phyloP scores from a whole-genome alignment of 345 rosid genomes.

The Odontarrhena argentea region DNA sequence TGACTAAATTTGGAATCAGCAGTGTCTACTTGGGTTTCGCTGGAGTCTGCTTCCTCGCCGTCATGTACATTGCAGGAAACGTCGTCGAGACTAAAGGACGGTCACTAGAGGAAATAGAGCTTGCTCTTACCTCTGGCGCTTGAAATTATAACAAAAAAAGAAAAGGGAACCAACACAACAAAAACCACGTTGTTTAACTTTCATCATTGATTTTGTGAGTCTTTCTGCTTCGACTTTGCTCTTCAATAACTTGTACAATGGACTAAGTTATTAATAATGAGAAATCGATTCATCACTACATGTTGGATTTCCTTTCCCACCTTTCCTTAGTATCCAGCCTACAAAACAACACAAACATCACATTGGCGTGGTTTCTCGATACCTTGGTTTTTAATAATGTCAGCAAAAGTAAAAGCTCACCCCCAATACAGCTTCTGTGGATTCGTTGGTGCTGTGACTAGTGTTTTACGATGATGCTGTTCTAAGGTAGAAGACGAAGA shows the following conservation, averaged over 20 bases:
- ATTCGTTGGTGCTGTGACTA: conserved; percentile 42
- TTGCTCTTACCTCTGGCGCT: conserved; percentile 56
- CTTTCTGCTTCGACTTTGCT: conserved; percentile 17
- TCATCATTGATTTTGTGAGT: conserved; percentile 23
- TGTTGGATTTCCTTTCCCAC: conserved; percentile 80
- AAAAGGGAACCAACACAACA: background rate
- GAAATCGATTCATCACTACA: conserved; percentile 45
- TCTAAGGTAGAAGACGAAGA: conserved; percentile 27
- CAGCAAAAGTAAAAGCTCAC: conserved; percentile 35
- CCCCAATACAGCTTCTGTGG: conserved; percentile 74
- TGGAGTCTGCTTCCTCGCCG: conserved; percentile 73
- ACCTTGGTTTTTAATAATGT: background rate
- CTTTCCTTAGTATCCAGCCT: conserved; percentile 75
- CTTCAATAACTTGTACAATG: conserved; percentile 33
- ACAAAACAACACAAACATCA: conserved; percentile 5
- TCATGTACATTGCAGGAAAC: conserved; percentile 72
- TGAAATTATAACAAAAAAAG: conserved; percentile 27
- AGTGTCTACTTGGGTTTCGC: conserved; percentile 87
- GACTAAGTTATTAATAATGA: conserved; percentile 18
- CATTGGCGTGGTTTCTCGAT: conserved; percentile 18
- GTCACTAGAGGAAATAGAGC: conserved; percentile 94
- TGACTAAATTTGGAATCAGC: conserved; percentile 91
- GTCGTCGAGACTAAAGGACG: conserved; percentile 96
- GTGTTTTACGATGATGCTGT: conserved; percentile 1
- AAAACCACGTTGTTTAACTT: conserved; percentile 17